A percentile compares a stretch with the other conserved stretches of the same genome.
phyloP scores from a whole-genome alignment of 257 asterid genomes.

The Solanum verrucosum region DNA sequence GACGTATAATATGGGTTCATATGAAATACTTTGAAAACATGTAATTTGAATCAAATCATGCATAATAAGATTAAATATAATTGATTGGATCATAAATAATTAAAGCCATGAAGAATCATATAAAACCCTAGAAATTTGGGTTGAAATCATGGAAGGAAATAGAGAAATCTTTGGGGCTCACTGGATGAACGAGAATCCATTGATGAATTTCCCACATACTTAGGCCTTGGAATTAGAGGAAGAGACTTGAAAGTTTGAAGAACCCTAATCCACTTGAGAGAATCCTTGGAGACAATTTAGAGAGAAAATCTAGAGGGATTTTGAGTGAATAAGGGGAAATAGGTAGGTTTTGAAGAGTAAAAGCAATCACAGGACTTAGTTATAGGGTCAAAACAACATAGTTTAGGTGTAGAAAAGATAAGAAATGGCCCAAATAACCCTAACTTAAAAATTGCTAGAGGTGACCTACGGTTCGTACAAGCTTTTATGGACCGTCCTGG shows the following conservation, averaged over 20 bases:
- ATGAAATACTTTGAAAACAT: not conserved
- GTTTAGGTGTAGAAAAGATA: not conserved
- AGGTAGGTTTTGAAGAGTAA: not conserved
- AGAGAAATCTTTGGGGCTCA: not conserved
- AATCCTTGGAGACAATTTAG: not conserved
- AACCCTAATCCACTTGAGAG: not conserved
- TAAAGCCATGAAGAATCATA: not conserved
- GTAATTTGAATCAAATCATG: not conserved
- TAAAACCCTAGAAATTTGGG: not conserved
- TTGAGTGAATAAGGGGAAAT: not conserved
- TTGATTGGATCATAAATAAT: not conserved
- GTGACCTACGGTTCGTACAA: not conserved
- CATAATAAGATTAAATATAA: not conserved
- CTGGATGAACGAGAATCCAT: not conserved
- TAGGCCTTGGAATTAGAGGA: not conserved
- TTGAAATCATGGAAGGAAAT: not conserved
- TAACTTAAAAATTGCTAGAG: not conserved
- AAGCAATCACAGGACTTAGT: not conserved
- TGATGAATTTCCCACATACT: not conserved
- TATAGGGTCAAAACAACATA: not conserved
- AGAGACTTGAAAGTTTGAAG: not conserved
- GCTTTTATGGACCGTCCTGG: not conserved
- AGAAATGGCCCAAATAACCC: not conserved
- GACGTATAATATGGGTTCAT: not conserved
- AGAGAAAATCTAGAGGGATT: not conserved